Conservation (phyloP, 2,329 filamentous ascomycete species). For the Fusarium sp. region DNA sequence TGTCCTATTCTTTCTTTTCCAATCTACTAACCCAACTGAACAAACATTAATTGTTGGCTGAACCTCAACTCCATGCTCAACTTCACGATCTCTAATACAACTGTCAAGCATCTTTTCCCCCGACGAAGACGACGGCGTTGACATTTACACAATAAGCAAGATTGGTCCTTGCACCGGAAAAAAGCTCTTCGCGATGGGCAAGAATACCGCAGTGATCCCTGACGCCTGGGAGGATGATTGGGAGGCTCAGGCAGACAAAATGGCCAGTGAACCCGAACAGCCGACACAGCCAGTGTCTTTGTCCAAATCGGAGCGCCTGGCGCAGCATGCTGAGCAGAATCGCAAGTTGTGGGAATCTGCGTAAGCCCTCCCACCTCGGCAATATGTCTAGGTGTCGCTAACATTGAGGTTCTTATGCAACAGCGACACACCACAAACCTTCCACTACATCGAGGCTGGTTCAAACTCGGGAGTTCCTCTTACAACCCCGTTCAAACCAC, state of each 20-base stretch:
- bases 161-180: background rate
- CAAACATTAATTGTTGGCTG: conserved; percentile 1
- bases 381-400: conserved; percentile 5
- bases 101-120: conserved; percentile 19
- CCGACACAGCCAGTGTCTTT: conserved; percentile 55
- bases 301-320: conserved; percentile 79
- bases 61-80: conserved; percentile 30
- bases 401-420: background rate
- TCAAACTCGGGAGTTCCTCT: conserved; percentile 63
- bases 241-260: conserved; percentile 77
- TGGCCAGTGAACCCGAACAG: conserved; percentile 48
- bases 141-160: background rate
- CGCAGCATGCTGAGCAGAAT: conserved; percentile 84
- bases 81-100: conserved; percentile 24
- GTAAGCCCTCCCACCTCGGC: conserved; percentile 57
- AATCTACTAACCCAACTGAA: background rate
- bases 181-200: conserved; percentile 52
- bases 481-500: conserved; percentile 76
- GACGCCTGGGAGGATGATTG: conserved; percentile 94
- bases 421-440: conserved; percentile 78
- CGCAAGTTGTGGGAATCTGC: conserved; percentile 89
- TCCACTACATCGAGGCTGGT: conserved; percentile 77
- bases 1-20: conserved; percentile 18
- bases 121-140: conserved; percentile 32
- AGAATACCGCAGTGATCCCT: conserved; percentile 60